Evolutionary conservation across 345 rosid species (phyloP).

Genomic region (Ceriops tagal): DNA sequence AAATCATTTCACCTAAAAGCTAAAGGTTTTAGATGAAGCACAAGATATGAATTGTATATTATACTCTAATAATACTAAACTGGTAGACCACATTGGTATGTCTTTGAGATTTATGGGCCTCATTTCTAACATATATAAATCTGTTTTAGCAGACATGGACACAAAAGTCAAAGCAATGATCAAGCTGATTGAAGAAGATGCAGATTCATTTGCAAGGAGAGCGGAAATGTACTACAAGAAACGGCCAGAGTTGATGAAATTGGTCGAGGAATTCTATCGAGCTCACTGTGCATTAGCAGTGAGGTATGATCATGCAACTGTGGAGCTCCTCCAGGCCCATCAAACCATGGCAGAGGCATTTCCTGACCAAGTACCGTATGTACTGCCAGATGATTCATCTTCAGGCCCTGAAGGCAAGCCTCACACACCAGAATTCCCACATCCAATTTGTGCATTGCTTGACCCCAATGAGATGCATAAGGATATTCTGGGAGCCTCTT

Average conservation of each 20-base stretch:
- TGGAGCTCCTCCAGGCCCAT: slow-evolving; percentile 42
- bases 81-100: slow-evolving; percentile 1
- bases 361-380: slow-evolving; percentile 31
- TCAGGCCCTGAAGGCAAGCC: slow-evolving; percentile 22
- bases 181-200: slow-evolving; percentile 84
- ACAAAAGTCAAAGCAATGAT: slow-evolving; percentile 65
- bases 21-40: no score
- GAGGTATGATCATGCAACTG: slow-evolving; percentile 78
- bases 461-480: slow-evolving; percentile 44
- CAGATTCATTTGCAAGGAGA: slow-evolving; percentile 82
- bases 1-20: no score
- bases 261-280: slow-evolving; percentile 76
- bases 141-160: slow-evolving; percentile 65
- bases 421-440: slow-evolving; percentile 28
- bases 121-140: slow-evolving; percentile 7
- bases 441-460: slow-evolving; percentile 38
- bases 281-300: slow-evolving; percentile 79
- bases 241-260: slow-evolving; percentile 68
- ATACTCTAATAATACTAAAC: no score
- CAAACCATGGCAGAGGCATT: slow-evolving; percentile 36
- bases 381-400: slow-evolving; percentile 17
- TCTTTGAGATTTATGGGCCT: not conserved
- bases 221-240: slow-evolving; percentile 83
- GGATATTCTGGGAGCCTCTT: slow-evolving; percentile 34
- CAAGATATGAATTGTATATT: no score